These are phyloP conservation scores for Stromatinia cepivora DNA, from an alignment of 2,329 filamentous ascomycete genomes.

Conservation along the genomic window DNA sequence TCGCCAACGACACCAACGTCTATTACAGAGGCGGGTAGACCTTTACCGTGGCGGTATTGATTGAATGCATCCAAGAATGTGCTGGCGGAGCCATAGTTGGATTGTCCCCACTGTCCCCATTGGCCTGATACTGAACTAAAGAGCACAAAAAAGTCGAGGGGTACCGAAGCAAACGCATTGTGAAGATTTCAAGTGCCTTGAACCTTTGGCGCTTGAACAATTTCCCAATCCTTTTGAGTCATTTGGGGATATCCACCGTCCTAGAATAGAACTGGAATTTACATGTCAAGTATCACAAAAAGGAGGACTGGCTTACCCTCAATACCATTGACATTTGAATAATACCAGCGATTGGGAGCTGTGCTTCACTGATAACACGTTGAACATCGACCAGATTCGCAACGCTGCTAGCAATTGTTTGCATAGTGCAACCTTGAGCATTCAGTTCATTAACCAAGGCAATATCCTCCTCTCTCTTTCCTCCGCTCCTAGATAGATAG, in stretches of 20 bases:
- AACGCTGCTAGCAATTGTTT: slow-evolving; percentile 11
- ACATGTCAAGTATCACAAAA: neutral
- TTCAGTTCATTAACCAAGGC: slow-evolving; percentile 20
- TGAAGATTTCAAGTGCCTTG: slow-evolving; percentile 57
- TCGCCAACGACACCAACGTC: neutral
- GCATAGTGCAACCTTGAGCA: neutral
- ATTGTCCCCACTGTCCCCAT: slow-evolving; percentile 32
- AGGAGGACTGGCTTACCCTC: neutral
- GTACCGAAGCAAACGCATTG: slow-evolving; percentile 24
- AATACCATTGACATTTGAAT: slow-evolving; percentile 32
- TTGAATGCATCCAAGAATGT: slow-evolving; percentile 17
- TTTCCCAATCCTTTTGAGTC: neutral
- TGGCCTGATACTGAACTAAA: slow-evolving; percentile 41
- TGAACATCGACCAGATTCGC: neutral
- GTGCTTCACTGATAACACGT: slow-evolving; percentile 8
- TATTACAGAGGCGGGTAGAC: neutral
- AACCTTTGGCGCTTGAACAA: slow-evolving; percentile 47
- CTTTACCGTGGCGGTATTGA: neutral
- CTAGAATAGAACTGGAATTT: neutral
- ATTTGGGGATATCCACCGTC: neutral
- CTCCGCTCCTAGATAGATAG: slow-evolving; percentile 41
- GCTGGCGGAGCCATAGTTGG: slow-evolving; percentile 25
- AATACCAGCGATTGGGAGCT: slow-evolving; percentile 24
- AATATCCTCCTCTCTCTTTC: slow-evolving; percentile 14
- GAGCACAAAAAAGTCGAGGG: slow-evolving; percentile 44